A percentile compares a stretch with the other conserved stretches of the same genome.
Evolutionary conservation across 2,329 filamentous ascomycete genomes (phyloP).

Genomic region (Lecanicillium sp.): DNA sequence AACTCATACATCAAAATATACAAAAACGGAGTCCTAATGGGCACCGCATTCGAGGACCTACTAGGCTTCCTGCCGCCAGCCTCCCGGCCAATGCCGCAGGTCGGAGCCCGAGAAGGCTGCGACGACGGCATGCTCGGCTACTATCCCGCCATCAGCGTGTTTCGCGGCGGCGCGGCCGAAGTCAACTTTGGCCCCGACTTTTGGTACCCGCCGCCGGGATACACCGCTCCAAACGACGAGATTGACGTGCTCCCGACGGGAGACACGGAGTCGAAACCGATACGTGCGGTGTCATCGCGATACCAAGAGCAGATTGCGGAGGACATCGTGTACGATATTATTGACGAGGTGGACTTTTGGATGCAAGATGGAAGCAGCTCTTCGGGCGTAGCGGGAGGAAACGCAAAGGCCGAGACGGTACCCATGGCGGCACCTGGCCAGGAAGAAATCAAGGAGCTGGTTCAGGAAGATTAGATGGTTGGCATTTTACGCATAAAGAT

Average conservation of each 20-base stretch:
- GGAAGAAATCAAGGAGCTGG: constrained; percentile 58
- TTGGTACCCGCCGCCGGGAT: constrained; percentile 71
- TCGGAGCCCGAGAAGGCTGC: constrained; percentile 74
- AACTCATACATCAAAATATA: constrained; percentile 82
- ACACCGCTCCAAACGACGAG: constrained; percentile 36
- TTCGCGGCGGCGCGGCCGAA: constrained; percentile 83
- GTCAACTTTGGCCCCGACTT: constrained; percentile 93
- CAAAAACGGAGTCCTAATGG: constrained; percentile 83
- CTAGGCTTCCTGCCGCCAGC: constrained; percentile 88
- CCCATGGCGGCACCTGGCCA: constrained; percentile 33
- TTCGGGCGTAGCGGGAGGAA: constrained; percentile 36
- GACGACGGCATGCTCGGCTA: constrained; percentile 96
- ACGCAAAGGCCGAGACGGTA: constrained; percentile 35
- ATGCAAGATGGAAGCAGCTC: constrained; percentile 56
- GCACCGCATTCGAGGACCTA: constrained; percentile 80
- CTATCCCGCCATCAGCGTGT: constrained; percentile 87
- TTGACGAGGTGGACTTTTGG: constrained; percentile 93
- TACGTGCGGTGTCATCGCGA: constrained; percentile 64
- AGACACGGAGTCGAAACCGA: constrained; percentile 17
- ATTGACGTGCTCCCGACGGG: constrained; percentile 34
- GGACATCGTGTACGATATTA: constrained; percentile 84
- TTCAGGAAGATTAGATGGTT: constrained; percentile 53
- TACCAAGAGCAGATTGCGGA: constrained; percentile 93
- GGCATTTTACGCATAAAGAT: no score
- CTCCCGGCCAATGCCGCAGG: constrained; percentile 62